Base-by-base conservation (phyloP, 768 basidiomycete species). In the Xanthoconium stramineum region DNA sequence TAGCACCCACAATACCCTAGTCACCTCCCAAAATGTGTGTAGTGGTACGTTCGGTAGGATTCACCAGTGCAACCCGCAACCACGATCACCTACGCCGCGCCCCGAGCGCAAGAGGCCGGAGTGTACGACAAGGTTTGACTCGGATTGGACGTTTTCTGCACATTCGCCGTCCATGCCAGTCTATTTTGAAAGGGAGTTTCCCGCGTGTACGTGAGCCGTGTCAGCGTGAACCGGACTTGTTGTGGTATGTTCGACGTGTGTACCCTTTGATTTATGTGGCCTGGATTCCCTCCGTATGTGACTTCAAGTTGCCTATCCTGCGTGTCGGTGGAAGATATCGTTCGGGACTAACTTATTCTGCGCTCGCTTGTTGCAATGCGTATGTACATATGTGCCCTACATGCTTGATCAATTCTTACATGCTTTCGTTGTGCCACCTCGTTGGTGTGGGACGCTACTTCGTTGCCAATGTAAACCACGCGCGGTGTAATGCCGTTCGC, bases 1-100 rank as follows among this genome's bases (percentile, higher is more conserved):
- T 1, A 82, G 81, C 59, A 73, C 81, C 44, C 83, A 85, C 61
- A 80, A 80, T 55, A 71, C 78, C 1, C 70, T 81, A 5, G 69
- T 77, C 53, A 66, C 70, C 2, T 70, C 71, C 29, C 66, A 71
- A n/a, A 68, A 57, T 8, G 46, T 63, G 20, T 62, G 67, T 29
- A 46, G 57, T 0, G 66, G 69, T 11, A 47, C 40, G 12, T 68
- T 66, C n/a, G 53, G 63, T 0, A 61, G 46, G 24, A 47, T 38
- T 39, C 39, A 61, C 29, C 55, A 56, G 9, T 40, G 44, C 20
- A 30, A 39, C 30, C 55, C 56, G 28, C 52, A 24, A 29, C 38
- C 44, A 29, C 20, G n/a, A 9, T 38, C 53, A 5, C 32, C 42
- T 0, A 14, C 36, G 6, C 30, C 40, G 2, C 35, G 12, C 15